Percentiles rank a stretch among this genome's conserved stretches.
phyloP scores from a whole-genome alignment of 108 stramenopile genomes.

The Stephanodiscus minutulus region DNA sequence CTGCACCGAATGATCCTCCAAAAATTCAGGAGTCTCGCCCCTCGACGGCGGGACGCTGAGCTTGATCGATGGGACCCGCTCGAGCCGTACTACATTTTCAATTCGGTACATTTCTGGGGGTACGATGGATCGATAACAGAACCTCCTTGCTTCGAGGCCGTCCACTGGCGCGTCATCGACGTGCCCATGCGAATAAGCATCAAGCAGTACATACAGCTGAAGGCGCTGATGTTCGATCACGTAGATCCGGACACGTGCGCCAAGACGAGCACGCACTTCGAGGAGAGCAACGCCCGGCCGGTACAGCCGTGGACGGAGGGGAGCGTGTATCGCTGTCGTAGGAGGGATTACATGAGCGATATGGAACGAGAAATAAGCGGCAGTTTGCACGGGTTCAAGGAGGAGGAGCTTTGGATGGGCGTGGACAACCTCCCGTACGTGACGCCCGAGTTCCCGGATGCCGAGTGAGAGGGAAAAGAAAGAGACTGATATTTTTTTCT shows the following conservation, averaged over 20 bases:
- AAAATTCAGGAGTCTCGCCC: neutral
- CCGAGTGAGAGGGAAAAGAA: neutral
- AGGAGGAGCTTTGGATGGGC: conserved; percentile 22
- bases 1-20: conserved; percentile 5
- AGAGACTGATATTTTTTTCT: too few species aligned
- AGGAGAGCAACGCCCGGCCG: conserved; percentile 71
- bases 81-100: conserved; percentile 19
- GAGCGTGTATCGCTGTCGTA: conserved; percentile 26
- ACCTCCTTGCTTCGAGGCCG: conserved; percentile 78
- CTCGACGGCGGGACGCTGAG: neutral
- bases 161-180: conserved; percentile 80
- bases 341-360: conserved; percentile 40
- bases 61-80: conserved; percentile 15
- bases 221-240: conserved; percentile 67
- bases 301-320: conserved; percentile 42
- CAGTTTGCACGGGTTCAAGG: conserved; percentile 8
- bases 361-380: conserved; percentile 37
- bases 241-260: conserved; percentile 61
- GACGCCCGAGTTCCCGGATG: conserved; percentile 32
- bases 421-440: conserved; percentile 28
- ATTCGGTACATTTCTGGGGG: conserved; percentile 44
- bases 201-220: conserved; percentile 70
- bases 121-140: conserved; percentile 84
- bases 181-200: conserved; percentile 61
- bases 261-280: conserved; percentile 64